Base-by-base conservation (phyloP, 805 yeast species). In the Candida pseudoglaebosa region DNA sequence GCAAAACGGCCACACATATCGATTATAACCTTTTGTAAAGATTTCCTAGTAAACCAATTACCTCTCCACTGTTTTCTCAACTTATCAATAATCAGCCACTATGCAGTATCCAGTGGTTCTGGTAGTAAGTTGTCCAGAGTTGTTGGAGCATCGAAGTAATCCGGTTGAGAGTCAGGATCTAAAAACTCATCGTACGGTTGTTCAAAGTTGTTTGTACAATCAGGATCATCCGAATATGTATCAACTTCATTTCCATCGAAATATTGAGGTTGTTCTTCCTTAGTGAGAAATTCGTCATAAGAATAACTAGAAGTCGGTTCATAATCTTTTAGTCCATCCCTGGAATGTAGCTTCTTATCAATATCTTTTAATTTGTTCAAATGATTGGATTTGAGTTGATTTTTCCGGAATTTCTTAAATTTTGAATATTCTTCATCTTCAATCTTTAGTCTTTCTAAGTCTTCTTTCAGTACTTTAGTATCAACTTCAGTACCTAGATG, bases 401-500 rank as follows among this genome's bases (percentile, higher is more conserved):
- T 21, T 28, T 28, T 36, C 14, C 18, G 17, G 16, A 10, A 35
- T 14, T 29, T 26, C 35, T 53, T 51, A 33, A 54, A 57, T 9
- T 41, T 32, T n/a, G 36, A 15, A 39, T 58, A 58, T n/a, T 46
- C 49, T 10, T 44, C 40, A 13, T 46, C 53, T 13, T 47, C 53
- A 22, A 37, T 13, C 20, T 41, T 37, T 1, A 46, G 50, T 18
- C 39, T 28, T 26, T 40, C 33, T 18, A 49, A 50, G 4, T 37
- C 50, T 5, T 35, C 37, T 2, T 28, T 42, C n/a, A 35, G 30
- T 7, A 56, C 54, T 5, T 41, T 42, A 2, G 47, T 45, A 38
- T 59, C 65, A 15, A 34, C 39, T 0, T 14, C 38, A 12, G 39
- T 44, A 2, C 90, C 90, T 17, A 82, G 58, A 54, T 82, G 86